phyloP scores from a whole-genome alignment of 768 basidiomycete genomes.

The Naganishia randhawae region DNA sequence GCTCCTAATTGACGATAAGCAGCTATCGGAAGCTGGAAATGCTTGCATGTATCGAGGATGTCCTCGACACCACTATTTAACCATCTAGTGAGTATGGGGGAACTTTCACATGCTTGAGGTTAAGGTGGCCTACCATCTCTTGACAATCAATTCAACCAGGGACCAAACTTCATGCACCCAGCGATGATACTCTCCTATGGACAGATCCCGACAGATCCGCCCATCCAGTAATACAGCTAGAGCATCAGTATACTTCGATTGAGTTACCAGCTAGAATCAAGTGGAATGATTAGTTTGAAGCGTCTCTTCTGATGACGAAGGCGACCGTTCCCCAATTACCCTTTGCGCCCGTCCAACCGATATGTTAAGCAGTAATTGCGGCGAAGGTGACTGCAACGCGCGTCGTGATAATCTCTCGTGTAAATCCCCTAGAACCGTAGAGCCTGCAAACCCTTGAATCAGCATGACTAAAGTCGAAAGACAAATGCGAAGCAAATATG shows the following conservation, averaged over 20 bases:
- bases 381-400: constrained; percentile 10
- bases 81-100: neutral
- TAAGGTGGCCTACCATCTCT: constrained; percentile 32
- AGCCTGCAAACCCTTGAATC: constrained; percentile 29
- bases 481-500: neutral
- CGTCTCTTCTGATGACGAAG: neutral
- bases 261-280: constrained; percentile 1
- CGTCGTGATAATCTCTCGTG: constrained; percentile 42
- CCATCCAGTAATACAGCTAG: constrained; percentile 34
- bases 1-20: constrained; percentile 30
- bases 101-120: neutral
- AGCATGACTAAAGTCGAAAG: neutral
- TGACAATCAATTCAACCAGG: constrained; percentile 36
- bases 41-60: constrained; percentile 19
- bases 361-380: constrained; percentile 35
- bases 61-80: constrained; percentile 31
- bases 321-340: constrained; percentile 32
- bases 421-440: constrained; percentile 31
- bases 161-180: constrained; percentile 42
- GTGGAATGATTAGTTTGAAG: neutral
- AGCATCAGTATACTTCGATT: constrained; percentile 30
- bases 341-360: constrained; percentile 35
- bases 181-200: constrained; percentile 35
- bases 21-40: constrained; percentile 25
- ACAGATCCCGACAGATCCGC: constrained; percentile 30